A percentile compares a stretch with the other conserved stretches of the same genome.
Evolutionary conservation across 2,329 filamentous ascomycete genomes (phyloP).

Genomic region (Coleophoma cylindrospora): DNA sequence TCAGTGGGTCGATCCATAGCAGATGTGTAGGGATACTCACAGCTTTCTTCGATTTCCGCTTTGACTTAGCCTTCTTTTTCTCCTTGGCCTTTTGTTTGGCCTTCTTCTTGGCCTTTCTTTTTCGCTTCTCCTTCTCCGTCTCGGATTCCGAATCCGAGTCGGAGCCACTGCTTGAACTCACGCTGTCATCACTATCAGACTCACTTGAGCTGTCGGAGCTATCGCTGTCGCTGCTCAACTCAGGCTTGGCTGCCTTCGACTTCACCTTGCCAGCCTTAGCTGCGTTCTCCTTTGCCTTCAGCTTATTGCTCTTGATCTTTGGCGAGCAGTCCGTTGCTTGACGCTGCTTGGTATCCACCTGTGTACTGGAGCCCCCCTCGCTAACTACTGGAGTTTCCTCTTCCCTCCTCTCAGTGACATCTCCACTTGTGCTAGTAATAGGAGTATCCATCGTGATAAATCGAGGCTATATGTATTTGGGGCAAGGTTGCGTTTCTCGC

Average conservation of each 20-base stretch:
- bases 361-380: slow-evolving; percentile 11
- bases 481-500: too few relatives aligned
- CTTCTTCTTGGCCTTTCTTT: slow-evolving; percentile 30
- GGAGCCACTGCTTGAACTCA: slow-evolving; percentile 9
- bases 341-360: slow-evolving; percentile 18
- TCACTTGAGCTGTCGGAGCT: slow-evolving; percentile 12
- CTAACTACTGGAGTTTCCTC: slow-evolving; percentile 10
- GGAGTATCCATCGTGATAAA: slow-evolving; percentile 20
- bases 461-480: not conserved
- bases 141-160: slow-evolving; percentile 16
- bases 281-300: slow-evolving; percentile 11
- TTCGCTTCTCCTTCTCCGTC: slow-evolving; percentile 26
- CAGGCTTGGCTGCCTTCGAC: slow-evolving; percentile 18
- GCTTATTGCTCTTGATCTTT: slow-evolving; percentile 13
- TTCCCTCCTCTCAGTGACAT: slow-evolving; percentile 15
- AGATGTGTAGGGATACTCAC: slow-evolving; percentile 12
- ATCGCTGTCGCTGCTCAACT: slow-evolving; percentile 13
- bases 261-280: slow-evolving; percentile 13
- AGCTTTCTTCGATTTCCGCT: slow-evolving; percentile 30
- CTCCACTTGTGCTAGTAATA: slow-evolving; percentile 19
- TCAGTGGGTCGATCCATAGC: not conserved
- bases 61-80: slow-evolving; percentile 33
- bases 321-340: slow-evolving; percentile 12
- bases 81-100: slow-evolving; percentile 26
- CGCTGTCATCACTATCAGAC: slow-evolving; percentile 11